A percentile compares a stretch with the other conserved stretches of the same genome.
These are phyloP conservation scores for Pluteus cervinus DNA, from an alignment of 768 basidiomycete species.

Conservation along the genomic window DNA sequence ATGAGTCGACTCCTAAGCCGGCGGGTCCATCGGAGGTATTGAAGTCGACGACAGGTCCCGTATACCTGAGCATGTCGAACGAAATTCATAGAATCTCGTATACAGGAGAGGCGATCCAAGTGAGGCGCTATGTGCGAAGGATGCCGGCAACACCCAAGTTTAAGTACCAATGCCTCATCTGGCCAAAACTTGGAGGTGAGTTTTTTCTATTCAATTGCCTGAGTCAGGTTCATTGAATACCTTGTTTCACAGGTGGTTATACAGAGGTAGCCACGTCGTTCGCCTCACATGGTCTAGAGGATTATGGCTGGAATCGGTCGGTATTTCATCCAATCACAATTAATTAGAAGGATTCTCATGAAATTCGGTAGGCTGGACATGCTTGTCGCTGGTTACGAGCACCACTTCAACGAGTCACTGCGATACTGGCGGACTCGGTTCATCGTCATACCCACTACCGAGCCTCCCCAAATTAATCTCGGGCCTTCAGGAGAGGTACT, in stretches of 20 bases:
- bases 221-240: not conserved
- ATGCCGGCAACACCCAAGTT: constrained; percentile 59
- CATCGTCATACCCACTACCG: constrained; percentile 82
- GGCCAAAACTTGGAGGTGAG: constrained; percentile 78
- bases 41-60: constrained; percentile 55
- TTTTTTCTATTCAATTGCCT: constrained; percentile 1
- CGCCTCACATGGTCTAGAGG: constrained; percentile 70
- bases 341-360: constrained; percentile 1
- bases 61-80: constrained; percentile 92
- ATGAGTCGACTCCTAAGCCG: constrained; percentile 50
- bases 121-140: constrained; percentile 77
- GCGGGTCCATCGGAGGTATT: constrained; percentile 63
- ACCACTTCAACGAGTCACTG: constrained; percentile 72
- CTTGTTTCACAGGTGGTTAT: constrained; percentile 50
- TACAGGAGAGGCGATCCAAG: constrained; percentile 85
- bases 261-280: constrained; percentile 74
- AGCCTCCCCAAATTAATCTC: constrained; percentile 49
- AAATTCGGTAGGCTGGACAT: constrained; percentile 62
- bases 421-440: constrained; percentile 95
- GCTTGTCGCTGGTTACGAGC: constrained; percentile 79
- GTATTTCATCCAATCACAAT: constrained; percentile 8
- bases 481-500: constrained; percentile 69
- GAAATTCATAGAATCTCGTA: constrained; percentile 93
- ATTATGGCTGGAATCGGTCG: constrained; percentile 84
- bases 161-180: constrained; percentile 85